Conservation (phyloP, 2,329 filamentous ascomycete genomes). For the Scortechinia acanthostroma region DNA sequence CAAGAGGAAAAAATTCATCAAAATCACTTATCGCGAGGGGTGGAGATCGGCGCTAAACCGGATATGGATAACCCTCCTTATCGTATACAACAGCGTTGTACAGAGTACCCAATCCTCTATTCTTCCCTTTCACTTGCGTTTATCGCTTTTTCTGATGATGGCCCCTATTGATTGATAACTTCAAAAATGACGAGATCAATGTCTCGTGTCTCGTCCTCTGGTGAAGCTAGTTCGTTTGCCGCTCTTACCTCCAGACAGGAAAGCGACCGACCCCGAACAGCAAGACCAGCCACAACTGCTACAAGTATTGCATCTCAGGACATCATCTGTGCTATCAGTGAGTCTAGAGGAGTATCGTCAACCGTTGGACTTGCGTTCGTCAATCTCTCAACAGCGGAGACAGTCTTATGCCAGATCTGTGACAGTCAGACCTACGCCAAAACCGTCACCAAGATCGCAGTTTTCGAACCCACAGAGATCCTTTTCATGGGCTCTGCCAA, state of each 20-base stretch:
- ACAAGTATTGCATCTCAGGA: constrained; percentile 48
- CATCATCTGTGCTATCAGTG: constrained; percentile 80
- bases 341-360: constrained; percentile 79
- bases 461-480: constrained; percentile 74
- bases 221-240: no score
- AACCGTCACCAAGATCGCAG: constrained; percentile 77
- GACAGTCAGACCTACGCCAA: constrained; percentile 88
- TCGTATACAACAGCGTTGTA: neutral
- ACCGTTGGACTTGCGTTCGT: constrained; percentile 81
- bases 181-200: neutral
- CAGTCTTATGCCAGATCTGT: constrained; percentile 80
- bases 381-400: constrained; percentile 79
- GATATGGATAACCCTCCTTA: neutral
- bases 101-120: neutral
- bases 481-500: constrained; percentile 69
- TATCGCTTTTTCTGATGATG: neutral
- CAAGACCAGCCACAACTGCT: constrained; percentile 25
- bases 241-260: neutral
- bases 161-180: neutral
- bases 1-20: neutral
- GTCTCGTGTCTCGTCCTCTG: neutral
- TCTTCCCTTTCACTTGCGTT: neutral
- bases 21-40: neutral
- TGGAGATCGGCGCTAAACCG: neutral
- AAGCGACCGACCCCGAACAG: neutral